Evolutionary conservation across 192 early-diverging fungal genomes (phyloP), one percentile per base, ranked within the genome.

Genomic region (Allomyces javanicus): DNA sequence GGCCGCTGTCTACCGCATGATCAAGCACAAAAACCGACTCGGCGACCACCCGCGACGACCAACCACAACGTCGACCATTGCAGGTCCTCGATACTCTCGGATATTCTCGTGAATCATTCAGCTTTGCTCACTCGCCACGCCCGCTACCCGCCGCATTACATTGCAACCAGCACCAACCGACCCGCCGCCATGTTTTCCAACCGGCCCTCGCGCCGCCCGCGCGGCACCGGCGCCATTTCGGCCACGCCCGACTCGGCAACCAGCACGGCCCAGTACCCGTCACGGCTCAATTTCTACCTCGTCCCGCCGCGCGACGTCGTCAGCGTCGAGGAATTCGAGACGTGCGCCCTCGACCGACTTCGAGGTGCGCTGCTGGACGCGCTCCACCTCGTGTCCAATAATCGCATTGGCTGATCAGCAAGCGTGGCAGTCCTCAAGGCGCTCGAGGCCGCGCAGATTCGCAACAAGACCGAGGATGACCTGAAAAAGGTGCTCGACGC

Each of bases 381-480:
- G 21, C 64, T 1, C 64, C 0, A 10, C 64, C 19, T 19, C 64
- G 4, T 22, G 12, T n/a, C n/a, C n/a, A 40, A 40, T 40, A n/a
- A 17, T 62, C 10, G 62, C 22, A 3, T 10, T 11, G 4, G 24
- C 24, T 24, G 22, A 23, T 24, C 62, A 22, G 62, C 22, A 9
- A 9, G 7, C n/a, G 0, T 22, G 44, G 61, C 67, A 62, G 89
- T 98, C 24, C 83, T 96, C 61, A 83, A 87, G 63, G 77, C 87
- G 19, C 74, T 98, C 58, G 90, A 94, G 66, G 88, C 83, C 22
- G 89, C 90, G 43, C 79, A 76, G 66, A 73, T 95, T 63, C 83
- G 92, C 22, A 82, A 82, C 70, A 78, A 78, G 64, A 71, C 76
- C 21, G 80, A 81, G 0, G 77, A 77, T 17, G 81, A 90, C 65